phyloP scores from a whole-genome alignment of 2,329 filamentous ascomycete genomes.

The Bipolaris oryzae region DNA sequence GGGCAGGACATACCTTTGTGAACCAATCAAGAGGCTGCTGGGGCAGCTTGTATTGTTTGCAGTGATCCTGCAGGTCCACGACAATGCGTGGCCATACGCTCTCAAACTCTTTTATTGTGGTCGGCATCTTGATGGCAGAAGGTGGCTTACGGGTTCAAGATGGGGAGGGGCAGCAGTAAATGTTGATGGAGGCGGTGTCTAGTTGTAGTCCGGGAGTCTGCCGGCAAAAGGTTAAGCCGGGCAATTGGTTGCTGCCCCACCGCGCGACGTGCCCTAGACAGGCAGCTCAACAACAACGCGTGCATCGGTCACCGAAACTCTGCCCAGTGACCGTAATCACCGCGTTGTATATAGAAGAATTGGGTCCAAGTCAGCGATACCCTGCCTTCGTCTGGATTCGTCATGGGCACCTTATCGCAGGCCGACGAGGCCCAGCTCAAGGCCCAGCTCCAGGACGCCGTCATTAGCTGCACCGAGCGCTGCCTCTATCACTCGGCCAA shows the following conservation, averaged over 20 bases:
- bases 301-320: conserved; percentile 13
- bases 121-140: conserved; percentile 60
- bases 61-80: conserved; percentile 79
- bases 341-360: neutral
- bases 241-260: conserved; percentile 22
- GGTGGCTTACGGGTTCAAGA: neutral
- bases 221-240: conserved; percentile 30
- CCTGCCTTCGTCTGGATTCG: neutral
- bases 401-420: conserved; percentile 41
- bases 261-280: conserved; percentile 18
- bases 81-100: conserved; percentile 85
- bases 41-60: conserved; percentile 81
- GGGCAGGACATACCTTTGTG: conserved; percentile 65
- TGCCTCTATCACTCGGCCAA: conserved; percentile 96
- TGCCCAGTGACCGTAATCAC: too few relatives aligned
- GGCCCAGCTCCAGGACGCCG: conserved; percentile 79
- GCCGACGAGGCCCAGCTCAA: conserved; percentile 65
- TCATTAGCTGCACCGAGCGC: conserved; percentile 89
- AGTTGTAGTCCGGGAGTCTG: conserved; percentile 4
- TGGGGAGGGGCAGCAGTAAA: conserved; percentile 17
- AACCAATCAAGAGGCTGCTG: conserved; percentile 84
- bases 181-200: conserved; percentile 14
- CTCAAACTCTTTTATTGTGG: conserved; percentile 86
- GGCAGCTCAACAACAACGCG: conserved; percentile 31
- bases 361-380: neutral